Percentiles rank a stretch among this genome's conserved stretches.
These are phyloP conservation scores for Pulveroboletus sp. DNA, from an alignment of 768 basidiomycete genomes.

Conservation along the genomic window DNA sequence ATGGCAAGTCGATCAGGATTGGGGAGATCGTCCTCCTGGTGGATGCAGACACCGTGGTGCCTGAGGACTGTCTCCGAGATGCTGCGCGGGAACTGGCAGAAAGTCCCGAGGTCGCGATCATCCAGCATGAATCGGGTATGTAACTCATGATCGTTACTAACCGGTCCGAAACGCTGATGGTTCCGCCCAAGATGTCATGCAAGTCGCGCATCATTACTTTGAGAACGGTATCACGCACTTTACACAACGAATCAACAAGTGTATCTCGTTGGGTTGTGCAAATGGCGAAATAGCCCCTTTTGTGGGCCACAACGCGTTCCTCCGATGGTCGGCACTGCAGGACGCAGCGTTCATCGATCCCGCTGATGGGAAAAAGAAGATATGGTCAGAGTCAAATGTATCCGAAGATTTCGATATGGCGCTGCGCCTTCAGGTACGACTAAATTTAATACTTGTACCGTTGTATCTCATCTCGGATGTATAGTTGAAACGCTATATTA, in stretches of 20 bases:
- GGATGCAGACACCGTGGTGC: constrained; percentile 86
- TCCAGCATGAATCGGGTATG: constrained; percentile 86
- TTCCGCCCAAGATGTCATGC: constrained; percentile 66
- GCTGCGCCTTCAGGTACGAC: constrained; percentile 43
- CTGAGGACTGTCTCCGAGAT: constrained; percentile 88
- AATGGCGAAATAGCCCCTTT: constrained; percentile 79
- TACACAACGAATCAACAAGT: constrained; percentile 82
- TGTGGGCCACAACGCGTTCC: constrained; percentile 85
- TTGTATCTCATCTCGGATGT: not conserved
- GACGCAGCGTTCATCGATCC: constrained; percentile 73
- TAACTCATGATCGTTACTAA: constrained; percentile 19
- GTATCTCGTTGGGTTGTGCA: constrained; percentile 72
- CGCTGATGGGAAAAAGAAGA: constrained; percentile 56
- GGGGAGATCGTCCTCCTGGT: constrained; percentile 80
- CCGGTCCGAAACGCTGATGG: not conserved
- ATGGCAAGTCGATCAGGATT: constrained; percentile 69
- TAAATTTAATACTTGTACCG: not conserved
- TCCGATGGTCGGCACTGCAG: constrained; percentile 86
- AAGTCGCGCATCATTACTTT: constrained; percentile 86
- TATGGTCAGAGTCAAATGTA: constrained; percentile 66
- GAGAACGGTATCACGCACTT: constrained; percentile 90
- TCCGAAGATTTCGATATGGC: constrained; percentile 74
- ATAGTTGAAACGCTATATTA: constrained; percentile 21
- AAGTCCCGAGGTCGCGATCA: constrained; percentile 61
- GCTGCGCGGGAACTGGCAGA: constrained; percentile 81